Conservation (phyloP, 495 filamentous ascomycete genomes). For the Penicillium taxi region DNA sequence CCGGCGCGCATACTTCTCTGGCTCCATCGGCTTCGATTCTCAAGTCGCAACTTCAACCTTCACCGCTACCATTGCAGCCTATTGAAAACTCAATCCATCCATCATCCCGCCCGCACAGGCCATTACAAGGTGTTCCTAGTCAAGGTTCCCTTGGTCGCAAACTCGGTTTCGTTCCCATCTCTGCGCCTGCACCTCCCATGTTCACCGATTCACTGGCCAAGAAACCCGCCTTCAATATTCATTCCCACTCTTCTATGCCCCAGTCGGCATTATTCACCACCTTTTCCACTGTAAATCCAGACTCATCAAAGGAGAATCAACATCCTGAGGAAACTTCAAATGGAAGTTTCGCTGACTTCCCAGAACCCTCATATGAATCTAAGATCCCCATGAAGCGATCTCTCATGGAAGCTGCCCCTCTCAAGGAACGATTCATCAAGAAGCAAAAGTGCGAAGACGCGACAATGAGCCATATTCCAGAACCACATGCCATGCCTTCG, state of each 20-base stretch:
- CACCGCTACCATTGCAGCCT: constrained; percentile 44
- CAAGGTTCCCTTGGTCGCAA: constrained; percentile 31
- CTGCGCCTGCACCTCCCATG: constrained; percentile 54
- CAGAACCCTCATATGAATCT: constrained; percentile 49
- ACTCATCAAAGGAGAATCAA: constrained; percentile 59
- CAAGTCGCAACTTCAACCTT: constrained; percentile 42
- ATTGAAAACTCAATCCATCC: constrained; percentile 47
- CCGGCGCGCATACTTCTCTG: constrained; percentile 55
- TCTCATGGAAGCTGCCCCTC: constrained; percentile 64
- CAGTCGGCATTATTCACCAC: constrained; percentile 60
- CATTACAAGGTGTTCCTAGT: constrained; percentile 48
- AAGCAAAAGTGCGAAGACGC: constrained; percentile 47
- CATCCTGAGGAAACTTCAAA: constrained; percentile 38
- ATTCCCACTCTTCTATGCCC: constrained; percentile 39
- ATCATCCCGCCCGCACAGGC: constrained; percentile 42
- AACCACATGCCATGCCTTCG: constrained; percentile 66
- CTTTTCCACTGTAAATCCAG: constrained; percentile 42
- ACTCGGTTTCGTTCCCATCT: constrained; percentile 54
- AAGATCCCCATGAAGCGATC: constrained; percentile 57
- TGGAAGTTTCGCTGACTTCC: constrained; percentile 47
- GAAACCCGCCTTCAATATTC: constrained; percentile 51
- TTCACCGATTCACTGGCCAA: constrained; percentile 77
- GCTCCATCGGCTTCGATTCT: constrained; percentile 41
- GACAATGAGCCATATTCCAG: constrained; percentile 47
- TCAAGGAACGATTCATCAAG: constrained; percentile 64